Percentiles rank a stretch among this genome's conserved stretches.
These are phyloP conservation scores for Aspergillus versicolor DNA, from an alignment of 2,329 filamentous ascomycete genomes.

Conservation along the genomic window DNA sequence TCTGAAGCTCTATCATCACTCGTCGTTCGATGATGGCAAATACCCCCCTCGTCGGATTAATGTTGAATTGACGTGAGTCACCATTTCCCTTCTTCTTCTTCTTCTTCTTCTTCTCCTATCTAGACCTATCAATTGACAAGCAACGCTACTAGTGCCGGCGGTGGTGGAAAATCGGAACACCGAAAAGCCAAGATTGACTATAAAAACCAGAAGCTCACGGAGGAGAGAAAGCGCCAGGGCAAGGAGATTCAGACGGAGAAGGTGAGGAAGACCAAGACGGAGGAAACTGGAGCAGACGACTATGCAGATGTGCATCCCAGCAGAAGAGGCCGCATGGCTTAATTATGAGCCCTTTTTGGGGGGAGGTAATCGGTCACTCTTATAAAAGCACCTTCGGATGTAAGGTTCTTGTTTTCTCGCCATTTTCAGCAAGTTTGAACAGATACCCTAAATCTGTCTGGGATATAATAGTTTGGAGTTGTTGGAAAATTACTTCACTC, in stretches of 20 bases:
- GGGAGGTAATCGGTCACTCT: neutral
- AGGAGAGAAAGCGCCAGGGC: conserved; percentile 57
- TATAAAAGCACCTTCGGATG: neutral
- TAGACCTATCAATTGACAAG: neutral
- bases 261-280: conserved; percentile 28
- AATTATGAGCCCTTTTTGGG: neutral
- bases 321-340: conserved; percentile 38
- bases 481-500: neutral
- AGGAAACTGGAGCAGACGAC: conserved; percentile 23
- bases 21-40: conserved; percentile 63
- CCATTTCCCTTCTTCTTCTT: neutral
- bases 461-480: neutral
- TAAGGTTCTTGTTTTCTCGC: neutral
- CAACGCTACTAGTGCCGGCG: conserved; percentile 61
- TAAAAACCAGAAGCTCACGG: conserved; percentile 84
- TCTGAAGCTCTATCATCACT: conserved; percentile 87
- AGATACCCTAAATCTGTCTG: conserved; percentile 8
- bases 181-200: conserved; percentile 74
- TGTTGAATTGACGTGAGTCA: conserved; percentile 78
- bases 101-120: neutral
- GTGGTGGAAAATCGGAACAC: conserved; percentile 73
- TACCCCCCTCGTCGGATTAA: conserved; percentile 73
- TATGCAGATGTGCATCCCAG: conserved; percentile 46
- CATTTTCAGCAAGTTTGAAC: conserved; percentile 2
- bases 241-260: conserved; percentile 50